Base-by-base conservation (phyloP, 2,329 filamentous ascomycete species). In the Ophioceras dolichostomum region DNA sequence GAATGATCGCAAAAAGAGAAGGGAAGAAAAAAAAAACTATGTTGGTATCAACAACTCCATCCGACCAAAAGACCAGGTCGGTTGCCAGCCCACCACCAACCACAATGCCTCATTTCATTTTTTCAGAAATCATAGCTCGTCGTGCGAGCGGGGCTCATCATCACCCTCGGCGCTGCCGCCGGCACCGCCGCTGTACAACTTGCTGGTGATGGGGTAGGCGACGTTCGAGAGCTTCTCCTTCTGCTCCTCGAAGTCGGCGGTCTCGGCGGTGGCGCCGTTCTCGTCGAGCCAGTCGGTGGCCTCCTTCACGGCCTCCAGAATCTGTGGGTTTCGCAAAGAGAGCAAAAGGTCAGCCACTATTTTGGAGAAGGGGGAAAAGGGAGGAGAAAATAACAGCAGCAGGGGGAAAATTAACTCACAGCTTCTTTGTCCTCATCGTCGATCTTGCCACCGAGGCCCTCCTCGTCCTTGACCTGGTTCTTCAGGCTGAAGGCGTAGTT, bases 401-500 rank as follows among this genome's bases (percentile, higher is more conserved):
- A 26, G 22, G 22, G 12, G 22, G 12, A 26, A 26, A 26, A 26
- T 26, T 12, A 58, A 67, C 75, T 75, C 69, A 81, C 78, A 53
- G 86, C 79, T 67, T 96, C 88, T 83, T 96, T 96, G 68, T 98
- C 91, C 52, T 96, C 89, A 38, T 94, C 89, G 46, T 91, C 85
- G 54, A 98, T 91, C 84, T 96, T 95, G 68, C 88, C 86, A 64
- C 89, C 89, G 43, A 96, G 84, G 61, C 89, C 91, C 46, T 95
- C 87, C 51, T 94, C 83, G 47, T 98, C 91, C 62, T 88, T 89
- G 70, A 87, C 81, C 73, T 96, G 91, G 83, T 94, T 96, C 84
- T 96, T 96, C 53, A 98, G 72, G 70, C 76, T 89, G 78, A 94
- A 96, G 51, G 87, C 87, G 68, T 96, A 98, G 79, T 96, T 96